Evolutionary conservation across 345 rosid genomes (phyloP).

Genomic region (Viola odorata): DNA sequence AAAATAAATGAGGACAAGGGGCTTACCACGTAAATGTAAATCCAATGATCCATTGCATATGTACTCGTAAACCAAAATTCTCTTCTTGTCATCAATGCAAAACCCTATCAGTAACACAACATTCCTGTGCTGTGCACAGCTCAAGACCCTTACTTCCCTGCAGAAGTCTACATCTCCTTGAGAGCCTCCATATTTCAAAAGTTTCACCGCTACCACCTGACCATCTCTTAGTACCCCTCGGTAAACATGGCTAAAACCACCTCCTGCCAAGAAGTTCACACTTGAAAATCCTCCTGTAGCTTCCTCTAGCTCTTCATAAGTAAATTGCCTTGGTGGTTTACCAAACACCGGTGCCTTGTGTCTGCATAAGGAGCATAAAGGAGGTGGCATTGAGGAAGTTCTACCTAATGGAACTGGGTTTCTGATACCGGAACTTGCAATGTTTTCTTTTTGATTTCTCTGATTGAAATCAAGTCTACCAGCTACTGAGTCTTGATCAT

Average conservation of each 20-base stretch:
- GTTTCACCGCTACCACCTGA: conserved; percentile 66
- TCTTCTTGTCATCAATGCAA: conserved; percentile 45
- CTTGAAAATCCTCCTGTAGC: conserved; percentile 64
- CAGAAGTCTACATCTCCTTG: conserved; percentile 65
- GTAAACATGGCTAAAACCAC: conserved; percentile 57
- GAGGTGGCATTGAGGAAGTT: conserved; percentile 62
- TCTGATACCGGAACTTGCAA: conserved; percentile 31
- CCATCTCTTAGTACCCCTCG: conserved; percentile 52
- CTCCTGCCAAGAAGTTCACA: conserved; percentile 53
- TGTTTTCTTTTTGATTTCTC: conserved; percentile 23
- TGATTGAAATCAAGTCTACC: conserved; percentile 23
- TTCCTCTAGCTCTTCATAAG: conserved; percentile 47
- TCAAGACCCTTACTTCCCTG: conserved; percentile 63
- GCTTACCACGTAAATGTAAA: conserved; percentile 60
- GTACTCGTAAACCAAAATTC: conserved; percentile 63
- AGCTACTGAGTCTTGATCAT: conserved; percentile 33
- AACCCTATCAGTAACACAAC: conserved; percentile 63
- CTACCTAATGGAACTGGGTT: conserved; percentile 44
- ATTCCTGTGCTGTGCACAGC: conserved; percentile 75
- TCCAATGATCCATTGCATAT: conserved; percentile 72
- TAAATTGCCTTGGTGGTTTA: conserved; percentile 57
- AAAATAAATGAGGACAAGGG: not conserved
- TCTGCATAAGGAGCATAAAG: conserved; percentile 66
- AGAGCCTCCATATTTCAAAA: conserved; percentile 37
- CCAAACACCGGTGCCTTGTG: conserved; percentile 63